These are phyloP conservation scores for Ustulina deusta DNA, from an alignment of 2,329 filamentous ascomycete species.

Conservation along the genomic window DNA sequence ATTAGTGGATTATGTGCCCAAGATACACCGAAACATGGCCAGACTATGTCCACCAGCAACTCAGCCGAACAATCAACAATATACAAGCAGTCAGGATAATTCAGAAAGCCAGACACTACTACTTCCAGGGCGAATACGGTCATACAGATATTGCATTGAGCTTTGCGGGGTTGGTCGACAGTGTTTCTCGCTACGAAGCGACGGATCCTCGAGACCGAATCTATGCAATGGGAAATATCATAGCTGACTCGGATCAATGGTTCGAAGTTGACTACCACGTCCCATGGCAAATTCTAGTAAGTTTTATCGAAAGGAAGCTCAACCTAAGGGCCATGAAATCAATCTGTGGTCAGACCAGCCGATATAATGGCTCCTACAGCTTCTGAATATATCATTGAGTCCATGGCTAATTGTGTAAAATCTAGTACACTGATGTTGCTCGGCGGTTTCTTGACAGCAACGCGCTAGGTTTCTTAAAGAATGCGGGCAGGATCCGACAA, in stretches of 20 bases:
- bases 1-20: constrained; percentile 42
- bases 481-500: constrained; percentile 40
- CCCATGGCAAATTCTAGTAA: constrained; percentile 43
- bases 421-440: constrained; percentile 42
- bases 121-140: constrained; percentile 35
- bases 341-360: no score
- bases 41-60: constrained; percentile 30
- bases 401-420: background rate
- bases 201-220: constrained; percentile 45
- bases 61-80: constrained; percentile 39
- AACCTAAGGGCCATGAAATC: background rate
- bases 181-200: constrained; percentile 40
- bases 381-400: background rate
- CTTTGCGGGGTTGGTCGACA: constrained; percentile 32
- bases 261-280: constrained; percentile 43
- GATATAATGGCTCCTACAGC: background rate
- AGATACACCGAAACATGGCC: constrained; percentile 42
- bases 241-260: constrained; percentile 39
- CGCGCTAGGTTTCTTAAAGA: constrained; percentile 37
- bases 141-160: background rate
- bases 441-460: constrained; percentile 37
- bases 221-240: constrained; percentile 42
- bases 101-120: constrained; percentile 37
- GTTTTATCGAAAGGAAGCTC: background rate
- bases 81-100: constrained; percentile 41